Evolutionary conservation across 2,329 filamentous ascomycete species (phyloP).

Genomic region (Paracoccidioides lutzii): DNA sequence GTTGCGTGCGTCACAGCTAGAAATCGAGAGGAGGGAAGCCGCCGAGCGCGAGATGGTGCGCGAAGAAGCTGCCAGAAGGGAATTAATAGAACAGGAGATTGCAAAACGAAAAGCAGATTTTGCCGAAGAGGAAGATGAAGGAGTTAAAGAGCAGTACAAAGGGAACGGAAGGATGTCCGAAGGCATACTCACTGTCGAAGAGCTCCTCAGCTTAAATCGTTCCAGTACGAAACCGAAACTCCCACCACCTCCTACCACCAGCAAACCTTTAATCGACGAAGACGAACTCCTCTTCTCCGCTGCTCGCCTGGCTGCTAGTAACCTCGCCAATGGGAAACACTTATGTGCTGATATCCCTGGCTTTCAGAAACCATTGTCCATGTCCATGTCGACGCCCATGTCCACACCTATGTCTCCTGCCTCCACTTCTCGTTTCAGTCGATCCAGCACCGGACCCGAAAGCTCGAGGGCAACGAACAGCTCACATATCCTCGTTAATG

Average conservation of each 20-base stretch:
- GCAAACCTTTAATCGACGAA: constrained; percentile 21
- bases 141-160: constrained; percentile 3
- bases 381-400: constrained; percentile 7
- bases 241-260: neutral
- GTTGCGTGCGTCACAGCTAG: constrained; percentile 3
- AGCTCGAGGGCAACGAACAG: constrained; percentile 11
- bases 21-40: constrained; percentile 4
- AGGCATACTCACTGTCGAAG: constrained; percentile 9
- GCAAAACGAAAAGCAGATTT: constrained; percentile 9
- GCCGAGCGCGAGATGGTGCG: neutral
- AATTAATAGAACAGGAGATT: constrained; percentile 10
- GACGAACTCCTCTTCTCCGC: constrained; percentile 31
- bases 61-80: constrained; percentile 4
- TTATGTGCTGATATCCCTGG: constrained; percentile 18
- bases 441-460: neutral
- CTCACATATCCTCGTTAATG: constrained; percentile 19
- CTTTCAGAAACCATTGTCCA: constrained; percentile 14
- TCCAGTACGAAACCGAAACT: constrained; percentile 4
- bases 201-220: constrained; percentile 8
- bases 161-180: constrained; percentile 3
- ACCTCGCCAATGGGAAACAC: constrained; percentile 24
- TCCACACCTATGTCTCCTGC: constrained; percentile 9
- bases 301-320: constrained; percentile 29
- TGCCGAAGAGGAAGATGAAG: constrained; percentile 3
- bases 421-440: constrained; percentile 3